These are phyloP conservation scores for Marchantia polymorpha DNA, from an alignment of 225 moss, liverwort and hornwort genomes.

Conservation along the genomic window DNA sequence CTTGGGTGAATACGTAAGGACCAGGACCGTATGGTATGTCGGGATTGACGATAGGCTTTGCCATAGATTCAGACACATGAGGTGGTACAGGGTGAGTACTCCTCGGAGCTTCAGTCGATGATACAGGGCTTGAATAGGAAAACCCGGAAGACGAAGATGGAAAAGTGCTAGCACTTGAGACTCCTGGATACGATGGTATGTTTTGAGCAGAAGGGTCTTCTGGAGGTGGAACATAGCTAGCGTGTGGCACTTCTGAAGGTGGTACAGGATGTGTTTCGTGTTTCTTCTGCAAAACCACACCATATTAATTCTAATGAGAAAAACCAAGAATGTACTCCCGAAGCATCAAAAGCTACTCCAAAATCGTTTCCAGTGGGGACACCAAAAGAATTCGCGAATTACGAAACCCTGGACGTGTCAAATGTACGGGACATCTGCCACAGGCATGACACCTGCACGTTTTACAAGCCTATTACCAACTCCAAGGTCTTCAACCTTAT, in stretches of 20 bases:
- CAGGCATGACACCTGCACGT: not conserved
- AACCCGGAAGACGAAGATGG: not conserved
- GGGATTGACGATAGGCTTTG: not conserved
- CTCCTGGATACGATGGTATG: not conserved
- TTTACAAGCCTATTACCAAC: not conserved
- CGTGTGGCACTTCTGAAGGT: conserved; percentile 21
- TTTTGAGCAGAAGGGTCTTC: not conserved
- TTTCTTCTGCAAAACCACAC: conserved; percentile 31
- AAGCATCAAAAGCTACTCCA: not conserved
- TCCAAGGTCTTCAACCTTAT: not conserved
- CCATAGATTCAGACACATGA: not conserved
- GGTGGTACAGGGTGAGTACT: not conserved
- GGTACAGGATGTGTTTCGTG: conserved; percentile 27
- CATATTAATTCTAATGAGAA: conserved; percentile 22
- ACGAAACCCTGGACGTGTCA: not conserved
- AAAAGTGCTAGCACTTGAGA: not conserved
- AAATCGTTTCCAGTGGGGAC: too few species aligned
- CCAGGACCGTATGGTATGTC: not conserved
- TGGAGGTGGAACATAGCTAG: not conserved
- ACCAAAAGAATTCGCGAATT: not conserved
- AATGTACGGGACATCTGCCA: not conserved
- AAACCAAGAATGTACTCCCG: not conserved
- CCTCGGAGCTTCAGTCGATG: not conserved
- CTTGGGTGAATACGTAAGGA: conserved; percentile 9
- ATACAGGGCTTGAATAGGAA: not conserved